phyloP scores from a whole-genome alignment of 2,329 filamentous ascomycete species.

The Pezicula carpinea region DNA sequence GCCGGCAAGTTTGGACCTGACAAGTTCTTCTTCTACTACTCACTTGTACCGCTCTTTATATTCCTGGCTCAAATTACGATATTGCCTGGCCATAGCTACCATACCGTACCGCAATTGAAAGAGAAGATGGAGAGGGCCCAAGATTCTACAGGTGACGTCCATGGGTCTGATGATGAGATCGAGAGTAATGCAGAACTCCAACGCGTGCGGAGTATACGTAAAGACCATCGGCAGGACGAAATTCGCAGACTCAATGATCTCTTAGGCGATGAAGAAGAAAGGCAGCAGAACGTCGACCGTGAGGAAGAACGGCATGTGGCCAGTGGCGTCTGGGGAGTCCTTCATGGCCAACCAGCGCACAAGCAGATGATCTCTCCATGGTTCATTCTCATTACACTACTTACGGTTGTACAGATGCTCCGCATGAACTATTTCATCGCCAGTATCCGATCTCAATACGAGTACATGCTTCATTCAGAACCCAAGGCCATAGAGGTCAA shows the following conservation, averaged over 20 bases:
- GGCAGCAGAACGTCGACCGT: constrained; percentile 53
- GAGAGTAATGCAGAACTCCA: constrained; percentile 39
- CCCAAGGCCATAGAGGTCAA: constrained; percentile 66
- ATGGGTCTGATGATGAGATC: constrained; percentile 48
- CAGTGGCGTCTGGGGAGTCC: constrained; percentile 75
- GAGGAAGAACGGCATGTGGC: constrained; percentile 67
- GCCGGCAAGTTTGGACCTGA: constrained; percentile 53
- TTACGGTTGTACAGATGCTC: constrained; percentile 70
- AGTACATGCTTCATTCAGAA: constrained; percentile 64
- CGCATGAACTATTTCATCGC: constrained; percentile 92
- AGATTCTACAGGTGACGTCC: constrained; percentile 16
- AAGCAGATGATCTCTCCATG: constrained; percentile 75
- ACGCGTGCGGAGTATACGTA: constrained; percentile 14
- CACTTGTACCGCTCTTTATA: constrained; percentile 65
- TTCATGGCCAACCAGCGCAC: constrained; percentile 67
- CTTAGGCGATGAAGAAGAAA: constrained; percentile 59
- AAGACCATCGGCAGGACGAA: constrained; percentile 40
- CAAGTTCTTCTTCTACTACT: constrained; percentile 68
- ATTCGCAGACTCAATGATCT: constrained; percentile 68
- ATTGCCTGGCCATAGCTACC: constrained; percentile 74
- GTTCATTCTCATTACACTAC: constrained; percentile 82
- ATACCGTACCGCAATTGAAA: constrained; percentile 79
- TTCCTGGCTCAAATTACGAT: constrained; percentile 61
- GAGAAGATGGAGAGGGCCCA: constrained; percentile 57
- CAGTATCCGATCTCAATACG: constrained; percentile 78